Evolutionary conservation across 805 yeast genomes (phyloP).

Genomic region (Danielia reshetovae): DNA sequence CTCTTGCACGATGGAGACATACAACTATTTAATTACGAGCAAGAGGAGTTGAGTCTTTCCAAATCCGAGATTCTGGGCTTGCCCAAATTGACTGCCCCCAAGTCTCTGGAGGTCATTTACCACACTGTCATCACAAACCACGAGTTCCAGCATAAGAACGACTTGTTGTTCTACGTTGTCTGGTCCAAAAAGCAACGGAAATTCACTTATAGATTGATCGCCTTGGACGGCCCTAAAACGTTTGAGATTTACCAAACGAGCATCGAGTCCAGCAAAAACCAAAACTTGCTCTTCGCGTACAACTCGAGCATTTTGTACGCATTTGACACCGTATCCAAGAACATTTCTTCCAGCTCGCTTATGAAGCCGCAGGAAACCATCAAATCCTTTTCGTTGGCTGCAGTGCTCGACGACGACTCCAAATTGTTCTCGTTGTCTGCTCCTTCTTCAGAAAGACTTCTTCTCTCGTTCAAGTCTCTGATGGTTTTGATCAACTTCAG

Average conservation of each 20-base stretch:
- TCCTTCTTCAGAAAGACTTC: conserved; percentile 44
- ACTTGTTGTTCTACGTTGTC: conserved; percentile 20
- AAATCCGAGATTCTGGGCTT: conserved; percentile 18
- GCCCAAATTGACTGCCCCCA: background rate
- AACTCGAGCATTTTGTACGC: conserved; percentile 24
- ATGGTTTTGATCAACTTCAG: conserved; percentile 44
- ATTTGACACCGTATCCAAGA: conserved; percentile 13
- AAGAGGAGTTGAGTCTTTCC: conserved; percentile 1
- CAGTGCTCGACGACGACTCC: conserved; percentile 11
- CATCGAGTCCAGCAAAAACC: conserved; percentile 3
- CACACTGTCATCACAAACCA: conserved; percentile 24
- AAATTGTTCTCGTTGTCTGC: conserved; percentile 29
- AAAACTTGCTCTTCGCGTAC: conserved; percentile 17
- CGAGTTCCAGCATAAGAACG: conserved; percentile 20
- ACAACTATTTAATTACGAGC: conserved; percentile 11
- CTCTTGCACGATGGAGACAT: conserved; percentile 28
- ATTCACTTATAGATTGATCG: conserved; percentile 22
- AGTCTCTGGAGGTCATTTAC: conserved; percentile 22
- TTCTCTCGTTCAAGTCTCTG: conserved; percentile 37
- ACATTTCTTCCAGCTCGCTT: conserved; percentile 21
- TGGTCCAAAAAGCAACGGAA: conserved; percentile 4
- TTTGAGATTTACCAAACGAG: conserved; percentile 22
- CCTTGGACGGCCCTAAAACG: conserved; percentile 20
- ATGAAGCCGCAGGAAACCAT: conserved; percentile 18
- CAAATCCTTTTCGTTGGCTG: conserved; percentile 18